Conservation (phyloP, 371 early-diverging fungal genomes). For the Basidiobolus heterosporus region DNA sequence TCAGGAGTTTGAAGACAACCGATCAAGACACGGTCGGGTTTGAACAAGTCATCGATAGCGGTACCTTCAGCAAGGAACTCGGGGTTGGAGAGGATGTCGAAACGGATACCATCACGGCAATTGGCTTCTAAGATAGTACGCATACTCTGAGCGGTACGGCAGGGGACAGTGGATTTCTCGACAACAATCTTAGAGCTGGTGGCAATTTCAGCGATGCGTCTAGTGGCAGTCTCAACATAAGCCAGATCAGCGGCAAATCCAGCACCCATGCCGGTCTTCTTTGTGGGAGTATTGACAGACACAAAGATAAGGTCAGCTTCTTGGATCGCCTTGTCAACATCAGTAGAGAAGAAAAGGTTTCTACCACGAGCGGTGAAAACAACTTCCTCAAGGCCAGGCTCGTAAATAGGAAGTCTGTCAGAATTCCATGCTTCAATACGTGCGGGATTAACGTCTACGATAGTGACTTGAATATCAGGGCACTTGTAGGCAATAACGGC, state of each 20-base stretch:
- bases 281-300: conserved; percentile 78
- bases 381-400: conserved; percentile 75
- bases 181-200: conserved; percentile 76
- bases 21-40: conserved; percentile 87
- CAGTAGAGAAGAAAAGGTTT: conserved; percentile 74
- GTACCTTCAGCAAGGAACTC: conserved; percentile 95
- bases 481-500: conserved; percentile 83
- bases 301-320: conserved; percentile 79
- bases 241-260: conserved; percentile 76
- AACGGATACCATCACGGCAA: conserved; percentile 46
- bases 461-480: conserved; percentile 74
- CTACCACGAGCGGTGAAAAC: conserved; percentile 49
- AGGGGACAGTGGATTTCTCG: conserved; percentile 91
- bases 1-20: conserved; percentile 67
- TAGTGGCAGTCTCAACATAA: conserved; percentile 71
- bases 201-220: conserved; percentile 75
- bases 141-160: conserved; percentile 81
- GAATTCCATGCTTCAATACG: conserved; percentile 85
- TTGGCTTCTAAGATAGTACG: conserved; percentile 74
- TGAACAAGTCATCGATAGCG: conserved; percentile 65
- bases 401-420: conserved; percentile 69
- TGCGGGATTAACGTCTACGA: conserved; percentile 58
- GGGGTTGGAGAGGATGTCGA: conserved; percentile 87
- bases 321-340: conserved; percentile 52
- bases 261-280: conserved; percentile 59